These are phyloP conservation scores for Pezicula rhizophila DNA, from an alignment of 2,329 filamentous ascomycete genomes.

Conservation along the genomic window DNA sequence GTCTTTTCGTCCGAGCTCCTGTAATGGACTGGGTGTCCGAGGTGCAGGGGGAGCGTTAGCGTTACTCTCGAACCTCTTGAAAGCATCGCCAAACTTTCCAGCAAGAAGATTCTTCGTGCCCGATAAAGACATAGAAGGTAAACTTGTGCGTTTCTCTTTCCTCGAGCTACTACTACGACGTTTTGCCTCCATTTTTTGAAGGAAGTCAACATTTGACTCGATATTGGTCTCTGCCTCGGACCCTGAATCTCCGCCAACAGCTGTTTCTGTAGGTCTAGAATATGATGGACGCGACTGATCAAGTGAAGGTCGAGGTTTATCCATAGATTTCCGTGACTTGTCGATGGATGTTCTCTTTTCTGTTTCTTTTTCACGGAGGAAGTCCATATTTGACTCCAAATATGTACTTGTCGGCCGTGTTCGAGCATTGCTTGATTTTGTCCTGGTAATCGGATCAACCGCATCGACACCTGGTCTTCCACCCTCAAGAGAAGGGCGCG, in stretches of 20 bases:
- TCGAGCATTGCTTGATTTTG: constrained; percentile 59
- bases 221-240: constrained; percentile 54
- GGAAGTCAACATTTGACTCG: constrained; percentile 74
- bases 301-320: constrained; percentile 12
- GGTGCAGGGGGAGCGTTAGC: constrained; percentile 31
- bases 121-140: constrained; percentile 62
- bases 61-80: constrained; percentile 74
- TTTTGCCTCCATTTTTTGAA: constrained; percentile 67
- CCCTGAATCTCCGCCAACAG: constrained; percentile 31
- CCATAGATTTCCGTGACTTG: constrained; percentile 22
- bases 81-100: constrained; percentile 87
- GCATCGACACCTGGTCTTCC: constrained; percentile 60
- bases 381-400: constrained; percentile 76
- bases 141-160: constrained; percentile 64
- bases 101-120: constrained; percentile 78
- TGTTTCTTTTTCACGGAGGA: constrained; percentile 70
- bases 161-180: constrained; percentile 47
- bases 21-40: constrained; percentile 38
- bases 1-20: constrained; percentile 34
- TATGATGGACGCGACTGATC: constrained; percentile 26
- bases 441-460: constrained; percentile 52
- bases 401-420: constrained; percentile 76
- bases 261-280: constrained; percentile 14
- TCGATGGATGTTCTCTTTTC: constrained; percentile 16
- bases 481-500: constrained; percentile 65